These are phyloP conservation scores for Astrocystis sublimbata DNA, from an alignment of 495 filamentous ascomycete genomes.

Conservation along the genomic window DNA sequence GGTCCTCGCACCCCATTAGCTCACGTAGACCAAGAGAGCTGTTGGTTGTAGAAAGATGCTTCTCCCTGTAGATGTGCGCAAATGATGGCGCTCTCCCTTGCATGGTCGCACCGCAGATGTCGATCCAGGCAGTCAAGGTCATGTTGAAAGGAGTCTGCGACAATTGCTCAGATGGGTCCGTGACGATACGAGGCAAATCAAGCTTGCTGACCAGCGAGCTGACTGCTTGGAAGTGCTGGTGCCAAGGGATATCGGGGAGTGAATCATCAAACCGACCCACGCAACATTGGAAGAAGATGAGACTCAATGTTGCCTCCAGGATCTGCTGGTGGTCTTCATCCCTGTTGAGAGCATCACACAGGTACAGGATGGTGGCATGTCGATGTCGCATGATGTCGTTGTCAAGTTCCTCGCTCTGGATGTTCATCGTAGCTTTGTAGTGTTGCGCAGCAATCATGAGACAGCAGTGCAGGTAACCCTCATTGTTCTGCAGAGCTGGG, in stretches of 20 bases:
- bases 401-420: slow-evolving; percentile 73
- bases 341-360: slow-evolving; percentile 78
- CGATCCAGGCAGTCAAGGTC: slow-evolving; percentile 93
- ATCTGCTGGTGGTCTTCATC: slow-evolving; percentile 86
- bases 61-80: slow-evolving; percentile 87
- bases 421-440: slow-evolving; percentile 72
- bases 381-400: slow-evolving; percentile 92
- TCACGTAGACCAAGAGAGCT: slow-evolving; percentile 76
- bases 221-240: slow-evolving; percentile 92
- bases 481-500: slow-evolving; percentile 83
- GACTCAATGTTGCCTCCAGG: slow-evolving; percentile 88
- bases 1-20: slow-evolving; percentile 97
- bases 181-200: slow-evolving; percentile 67
- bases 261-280: slow-evolving; percentile 83
- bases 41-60: slow-evolving; percentile 72
- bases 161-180: slow-evolving; percentile 57
- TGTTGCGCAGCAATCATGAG: slow-evolving; percentile 95
- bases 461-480: slow-evolving; percentile 92
- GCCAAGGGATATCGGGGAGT: slow-evolving; percentile 94
- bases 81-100: slow-evolving; percentile 80
- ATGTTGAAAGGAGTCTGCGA: slow-evolving; percentile 87
- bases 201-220: slow-evolving; percentile 80
- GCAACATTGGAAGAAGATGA: slow-evolving; percentile 97
- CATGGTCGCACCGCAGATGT: slow-evolving; percentile 95
- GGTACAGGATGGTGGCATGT: slow-evolving; percentile 79